Evolutionary conservation across 208 protist species (phyloP).

Genomic region (Crithidia expoeki): DNA sequence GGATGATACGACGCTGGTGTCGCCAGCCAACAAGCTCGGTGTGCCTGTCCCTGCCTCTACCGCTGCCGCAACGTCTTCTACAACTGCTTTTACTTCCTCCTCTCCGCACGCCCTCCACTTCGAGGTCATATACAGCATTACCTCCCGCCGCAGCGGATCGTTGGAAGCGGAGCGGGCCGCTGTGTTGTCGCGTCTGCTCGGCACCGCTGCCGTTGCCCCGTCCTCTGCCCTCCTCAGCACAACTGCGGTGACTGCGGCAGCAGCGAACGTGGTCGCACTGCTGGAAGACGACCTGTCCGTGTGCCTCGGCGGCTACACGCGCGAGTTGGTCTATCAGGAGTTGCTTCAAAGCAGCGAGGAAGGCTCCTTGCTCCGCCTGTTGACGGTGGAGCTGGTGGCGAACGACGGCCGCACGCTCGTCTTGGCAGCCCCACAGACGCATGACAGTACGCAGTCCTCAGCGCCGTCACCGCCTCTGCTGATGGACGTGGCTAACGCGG

Average conservation of each 20-base stretch:
- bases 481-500: slow-evolving; percentile 25
- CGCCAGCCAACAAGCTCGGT: not conserved
- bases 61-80: not conserved
- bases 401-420: slow-evolving; percentile 68
- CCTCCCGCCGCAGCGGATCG: slow-evolving; percentile 30
- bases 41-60: not conserved
- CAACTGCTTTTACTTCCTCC: slow-evolving; percentile 5
- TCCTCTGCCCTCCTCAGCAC: not conserved
- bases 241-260: not conserved
- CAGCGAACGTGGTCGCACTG: slow-evolving; percentile 24
- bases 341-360: slow-evolving; percentile 33
- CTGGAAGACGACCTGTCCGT: slow-evolving; percentile 33
- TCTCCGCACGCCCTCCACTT: slow-evolving; percentile 30
- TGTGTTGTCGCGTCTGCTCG: slow-evolving; percentile 28
- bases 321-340: slow-evolving; percentile 38
- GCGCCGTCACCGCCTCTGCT: slow-evolving; percentile 20
- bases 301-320: slow-evolving; percentile 30
- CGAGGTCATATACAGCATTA: slow-evolving; percentile 36
- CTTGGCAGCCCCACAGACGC: slow-evolving; percentile 30
- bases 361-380: slow-evolving; percentile 40
- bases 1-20: not conserved
- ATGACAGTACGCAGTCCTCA: not conserved
- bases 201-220: not conserved
- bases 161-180: slow-evolving; percentile 37
- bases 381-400: slow-evolving; percentile 70